Conservation (phyloP, 1,284 basidiomycete species). For the Pseudozyma thailandica region DNA sequence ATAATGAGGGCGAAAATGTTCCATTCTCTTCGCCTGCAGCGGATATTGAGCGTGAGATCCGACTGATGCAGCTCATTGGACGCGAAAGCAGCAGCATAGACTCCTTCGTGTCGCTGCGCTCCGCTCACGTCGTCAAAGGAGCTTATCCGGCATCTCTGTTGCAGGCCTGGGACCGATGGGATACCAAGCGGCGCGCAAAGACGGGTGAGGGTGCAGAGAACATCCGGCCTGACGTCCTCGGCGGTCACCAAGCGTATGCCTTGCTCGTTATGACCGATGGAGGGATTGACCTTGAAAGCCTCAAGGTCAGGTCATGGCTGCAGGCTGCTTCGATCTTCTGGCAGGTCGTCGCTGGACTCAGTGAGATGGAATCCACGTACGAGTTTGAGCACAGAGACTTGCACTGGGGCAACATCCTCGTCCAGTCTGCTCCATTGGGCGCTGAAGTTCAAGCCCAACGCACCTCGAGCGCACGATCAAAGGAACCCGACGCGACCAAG, state of each 20-base stretch:
- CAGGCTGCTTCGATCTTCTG: conserved; percentile 89
- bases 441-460: not conserved
- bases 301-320: conserved; percentile 81
- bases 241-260: conserved; percentile 79
- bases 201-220: conserved; percentile 79
- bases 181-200: conserved; percentile 69
- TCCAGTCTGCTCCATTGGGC: conserved; percentile 67
- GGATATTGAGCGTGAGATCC: conserved; percentile 86
- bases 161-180: conserved; percentile 86
- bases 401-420: conserved; percentile 96
- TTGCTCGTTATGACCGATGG: conserved; percentile 89
- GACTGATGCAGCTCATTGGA: conserved; percentile 79
- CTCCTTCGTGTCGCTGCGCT: conserved; percentile 50
- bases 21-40: conserved; percentile 71
- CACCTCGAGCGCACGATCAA: not conserved
- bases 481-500: not conserved
- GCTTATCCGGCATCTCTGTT: conserved; percentile 82
- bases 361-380: conserved; percentile 79
- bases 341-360: conserved; percentile 83
- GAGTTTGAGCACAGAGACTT: conserved; percentile 97
- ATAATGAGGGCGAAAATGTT: conserved; percentile 34
- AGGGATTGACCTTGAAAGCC: conserved; percentile 87
- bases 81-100: conserved; percentile 15
- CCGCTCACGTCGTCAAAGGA: conserved; percentile 84
- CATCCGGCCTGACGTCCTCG: conserved; percentile 81